phyloP scores from a whole-genome alignment of 2,329 filamentous ascomycete genomes.

The Exophiala bonariae region DNA sequence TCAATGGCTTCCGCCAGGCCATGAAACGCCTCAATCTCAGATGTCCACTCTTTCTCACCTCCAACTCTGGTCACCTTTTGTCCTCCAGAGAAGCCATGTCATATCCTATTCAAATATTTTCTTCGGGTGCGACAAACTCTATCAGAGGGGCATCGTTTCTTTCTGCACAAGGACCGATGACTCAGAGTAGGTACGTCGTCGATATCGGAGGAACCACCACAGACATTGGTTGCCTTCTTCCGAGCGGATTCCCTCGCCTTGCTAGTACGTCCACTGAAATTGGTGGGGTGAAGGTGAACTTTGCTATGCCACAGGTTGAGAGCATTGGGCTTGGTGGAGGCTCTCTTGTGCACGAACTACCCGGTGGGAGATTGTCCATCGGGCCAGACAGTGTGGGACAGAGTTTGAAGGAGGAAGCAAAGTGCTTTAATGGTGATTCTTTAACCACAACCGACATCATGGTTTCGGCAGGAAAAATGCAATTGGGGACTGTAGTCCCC shows the following conservation, averaged over 20 bases:
- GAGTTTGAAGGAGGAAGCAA: constrained; percentile 47
- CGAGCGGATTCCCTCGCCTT: constrained; percentile 60
- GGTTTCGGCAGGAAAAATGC: constrained; percentile 24
- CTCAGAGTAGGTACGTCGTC: no score
- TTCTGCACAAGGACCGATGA: constrained; percentile 34
- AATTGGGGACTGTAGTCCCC: constrained; percentile 29
- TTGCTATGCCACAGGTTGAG: constrained; percentile 57
- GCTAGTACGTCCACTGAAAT: constrained; percentile 60
- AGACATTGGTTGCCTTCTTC: constrained; percentile 52
- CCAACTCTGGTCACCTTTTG: constrained; percentile 64
- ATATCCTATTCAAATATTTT: constrained; percentile 63
- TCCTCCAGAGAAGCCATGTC: constrained; percentile 54
- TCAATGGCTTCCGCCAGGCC: constrained; percentile 56
- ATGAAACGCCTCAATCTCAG: constrained; percentile 50
- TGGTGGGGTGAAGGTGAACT: constrained; percentile 60
- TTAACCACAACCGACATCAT: constrained; percentile 54
- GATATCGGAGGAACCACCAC: constrained; percentile 69
- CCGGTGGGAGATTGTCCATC: constrained; percentile 39
- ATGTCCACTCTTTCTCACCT: constrained; percentile 61
- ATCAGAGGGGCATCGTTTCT: constrained; percentile 65
- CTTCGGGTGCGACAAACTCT: constrained; percentile 64
- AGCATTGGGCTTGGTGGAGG: constrained; percentile 60
- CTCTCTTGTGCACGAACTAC: constrained; percentile 39
- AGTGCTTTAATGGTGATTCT: constrained; percentile 54
- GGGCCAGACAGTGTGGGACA: constrained; percentile 60